Evolutionary conservation across 2,329 filamentous ascomycete genomes (phyloP), one percentile per base, ranked within the genome.

Genomic region (Hymenoscyphus scutula): DNA sequence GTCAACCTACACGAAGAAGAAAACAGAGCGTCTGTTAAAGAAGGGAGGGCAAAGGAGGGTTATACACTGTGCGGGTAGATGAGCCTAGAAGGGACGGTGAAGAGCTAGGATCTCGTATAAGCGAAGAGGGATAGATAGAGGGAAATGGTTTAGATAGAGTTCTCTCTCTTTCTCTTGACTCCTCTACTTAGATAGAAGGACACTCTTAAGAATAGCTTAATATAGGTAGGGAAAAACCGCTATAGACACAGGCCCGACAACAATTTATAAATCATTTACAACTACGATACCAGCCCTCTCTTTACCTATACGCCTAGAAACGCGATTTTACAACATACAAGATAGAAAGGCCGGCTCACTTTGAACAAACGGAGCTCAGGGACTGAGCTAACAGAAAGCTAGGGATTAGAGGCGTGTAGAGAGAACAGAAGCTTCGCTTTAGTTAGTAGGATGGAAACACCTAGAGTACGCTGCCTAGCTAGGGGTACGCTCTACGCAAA

Each of bases 391-490:
- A 38, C 32, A 27, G n/a, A 56, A 45, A 45, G 51, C 51, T 30
- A n/a, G 56, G 32, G 56, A 58, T 30, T 41, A 3, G 23, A 19
- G 10, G 19, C 19, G n/a, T 29, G 27, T 37, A 41, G 69, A 59
- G 0, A 68, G 59, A 6, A 60, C 7, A 51, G 27, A 64, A 62
- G 55, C 53, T 8, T 15, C 60, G 41, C 32, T 54, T 64, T 65
- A 58, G 58, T 65, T 62, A 65, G 53, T 65, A 54, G 60, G 57
- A 58, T 38, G 60, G 56, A 61, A 62, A 65, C 51, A 41, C 54
- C 1, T 53, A 51, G 30, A 48, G 41, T 60, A 58, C 48, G 45
- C 58, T 59, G 58, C 63, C 57, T 64, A 56, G 61, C 56, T 64
- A 62, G 59, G 56, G 64, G 56, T 60, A n/a, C 60, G 60, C 51